A percentile compares a stretch with the other conserved stretches of the same genome.
Conservation (phyloP, 306 rosid species). For the Dicorynia guianensis region DNA sequence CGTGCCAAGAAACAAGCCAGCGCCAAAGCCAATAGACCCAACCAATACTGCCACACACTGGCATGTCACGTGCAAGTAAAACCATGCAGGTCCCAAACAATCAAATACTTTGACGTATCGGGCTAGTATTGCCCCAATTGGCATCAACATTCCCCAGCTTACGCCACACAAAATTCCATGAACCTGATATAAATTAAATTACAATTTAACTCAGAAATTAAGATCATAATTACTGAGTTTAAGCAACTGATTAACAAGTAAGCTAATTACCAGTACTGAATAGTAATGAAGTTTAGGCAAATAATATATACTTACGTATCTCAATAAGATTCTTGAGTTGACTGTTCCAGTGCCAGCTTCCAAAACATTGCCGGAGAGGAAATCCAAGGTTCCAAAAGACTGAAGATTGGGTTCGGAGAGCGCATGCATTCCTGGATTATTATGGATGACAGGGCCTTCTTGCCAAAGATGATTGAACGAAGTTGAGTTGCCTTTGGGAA, state of each 20-base stretch:
- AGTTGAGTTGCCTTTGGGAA: slow-evolving; percentile 7
- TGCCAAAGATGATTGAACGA: slow-evolving; percentile 48
- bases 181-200: slow-evolving; percentile 13
- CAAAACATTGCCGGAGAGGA: slow-evolving; percentile 19
- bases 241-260: no score
- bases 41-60: slow-evolving; percentile 10
- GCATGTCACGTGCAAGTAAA: slow-evolving; percentile 29
- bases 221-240: no score
- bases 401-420: slow-evolving; percentile 5
- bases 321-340: not conserved
- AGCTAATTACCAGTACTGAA: no score
- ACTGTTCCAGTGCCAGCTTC: not conserved
- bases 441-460: slow-evolving; percentile 33
- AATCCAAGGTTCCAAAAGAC: slow-evolving; percentile 46
- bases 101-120: slow-evolving; percentile 37
- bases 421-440: slow-evolving; percentile 25
- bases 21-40: slow-evolving; percentile 34
- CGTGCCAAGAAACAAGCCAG: slow-evolving; percentile 25
- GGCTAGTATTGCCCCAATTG: slow-evolving; percentile 41
- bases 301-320: slow-evolving; percentile 14
- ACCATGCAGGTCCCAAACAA: slow-evolving; percentile 23
- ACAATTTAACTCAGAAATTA: no score
- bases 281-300: not conserved
- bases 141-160: slow-evolving; percentile 56
- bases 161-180: slow-evolving; percentile 46